Conservation (phyloP, 148 eudicot species). For the Mesembryanthemum crystallinum region DNA sequence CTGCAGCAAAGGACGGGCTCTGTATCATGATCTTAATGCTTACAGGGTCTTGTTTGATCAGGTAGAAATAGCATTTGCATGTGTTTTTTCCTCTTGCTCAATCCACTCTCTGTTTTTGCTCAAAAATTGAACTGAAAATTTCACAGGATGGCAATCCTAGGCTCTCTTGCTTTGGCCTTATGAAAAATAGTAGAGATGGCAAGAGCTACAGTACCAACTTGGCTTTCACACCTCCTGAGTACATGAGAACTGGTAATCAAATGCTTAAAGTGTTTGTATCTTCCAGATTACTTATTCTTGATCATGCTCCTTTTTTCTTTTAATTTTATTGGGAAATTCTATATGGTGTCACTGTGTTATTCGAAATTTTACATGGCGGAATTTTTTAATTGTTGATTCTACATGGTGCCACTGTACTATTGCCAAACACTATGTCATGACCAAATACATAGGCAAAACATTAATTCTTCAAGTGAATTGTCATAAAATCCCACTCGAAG, state of each 20-base stretch:
- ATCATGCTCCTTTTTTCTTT: too few species aligned
- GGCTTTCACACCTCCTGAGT: slow-evolving; percentile 93
- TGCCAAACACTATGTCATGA: too few species aligned
- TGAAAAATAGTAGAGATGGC: slow-evolving; percentile 92
- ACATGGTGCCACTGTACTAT: too few species aligned
- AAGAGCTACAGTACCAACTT: slow-evolving; percentile 87
- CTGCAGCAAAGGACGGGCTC: slow-evolving; percentile 66
- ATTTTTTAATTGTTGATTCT: too few species aligned
- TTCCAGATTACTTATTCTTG: too few species aligned
- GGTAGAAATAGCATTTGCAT: slow-evolving; percentile 29
- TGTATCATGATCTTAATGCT: slow-evolving; percentile 85
- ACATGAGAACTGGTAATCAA: slow-evolving; percentile 73
- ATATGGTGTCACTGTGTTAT: too few species aligned
- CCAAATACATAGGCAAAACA: too few species aligned
- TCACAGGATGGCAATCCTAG: slow-evolving; percentile 80
- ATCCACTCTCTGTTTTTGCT: slow-evolving; percentile 25
- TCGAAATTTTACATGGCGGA: too few species aligned
- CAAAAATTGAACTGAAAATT: slow-evolving; percentile 2
- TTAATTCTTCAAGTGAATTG: too few species aligned
- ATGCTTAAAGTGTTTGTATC: neutral
- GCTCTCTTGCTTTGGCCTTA: slow-evolving; percentile 90
- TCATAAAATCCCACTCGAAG: too few species aligned
- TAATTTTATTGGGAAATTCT: too few species aligned
- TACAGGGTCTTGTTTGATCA: slow-evolving; percentile 77
- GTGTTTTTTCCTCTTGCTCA: neutral